These are phyloP conservation scores for Debaryomyces sp. DNA, from an alignment of 1,139 yeast species.

Conservation along the genomic window DNA sequence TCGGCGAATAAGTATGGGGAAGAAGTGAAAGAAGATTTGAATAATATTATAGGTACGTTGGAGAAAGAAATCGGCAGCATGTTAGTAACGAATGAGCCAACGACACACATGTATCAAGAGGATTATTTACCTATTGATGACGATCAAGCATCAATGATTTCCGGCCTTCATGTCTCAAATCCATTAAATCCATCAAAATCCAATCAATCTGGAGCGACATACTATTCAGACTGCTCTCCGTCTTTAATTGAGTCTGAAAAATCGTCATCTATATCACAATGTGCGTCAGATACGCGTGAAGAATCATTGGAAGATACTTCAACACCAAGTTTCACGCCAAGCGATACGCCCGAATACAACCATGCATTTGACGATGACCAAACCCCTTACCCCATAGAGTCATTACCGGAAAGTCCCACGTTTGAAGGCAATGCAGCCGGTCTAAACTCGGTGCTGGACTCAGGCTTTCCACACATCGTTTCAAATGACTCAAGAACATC, in stretches of 20 bases:
- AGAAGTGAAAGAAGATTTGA: constrained; percentile 14
- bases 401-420: constrained; percentile 12
- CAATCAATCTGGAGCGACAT: background rate
- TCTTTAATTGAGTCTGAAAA: background rate
- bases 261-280: constrained; percentile 9
- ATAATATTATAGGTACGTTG: constrained; percentile 20
- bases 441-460: background rate
- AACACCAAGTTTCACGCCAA: constrained; percentile 8
- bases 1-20: background rate
- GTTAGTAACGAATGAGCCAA: background rate
- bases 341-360: constrained; percentile 3
- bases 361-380: background rate
- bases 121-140: background rate
- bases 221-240: background rate
- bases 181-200: background rate
- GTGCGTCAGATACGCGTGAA: constrained; percentile 4
- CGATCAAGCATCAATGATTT: background rate
- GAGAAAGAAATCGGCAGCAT: constrained; percentile 21
- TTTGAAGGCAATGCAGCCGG: constrained; percentile 10
- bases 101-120: background rate
- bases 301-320: constrained; percentile 7
- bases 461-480: background rate
- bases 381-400: constrained; percentile 23
- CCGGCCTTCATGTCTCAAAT: background rate
- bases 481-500: constrained; percentile 1